These are phyloP conservation scores for Steccherinum ochraceum DNA, from an alignment of 768 basidiomycete genomes.

Conservation along the genomic window DNA sequence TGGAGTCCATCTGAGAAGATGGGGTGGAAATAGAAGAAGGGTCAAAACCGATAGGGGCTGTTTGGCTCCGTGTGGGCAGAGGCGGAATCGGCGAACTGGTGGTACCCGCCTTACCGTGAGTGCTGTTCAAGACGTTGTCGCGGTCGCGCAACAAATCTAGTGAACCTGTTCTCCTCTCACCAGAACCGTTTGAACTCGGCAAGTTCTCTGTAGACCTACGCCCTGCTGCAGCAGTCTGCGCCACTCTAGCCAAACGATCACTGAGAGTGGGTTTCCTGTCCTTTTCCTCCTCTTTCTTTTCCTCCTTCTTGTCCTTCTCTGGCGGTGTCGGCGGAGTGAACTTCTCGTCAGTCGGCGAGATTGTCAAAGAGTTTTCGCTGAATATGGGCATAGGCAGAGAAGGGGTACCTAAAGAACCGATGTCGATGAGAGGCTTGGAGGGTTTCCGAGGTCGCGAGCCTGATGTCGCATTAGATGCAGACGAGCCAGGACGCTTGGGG, in stretches of 20 bases:
- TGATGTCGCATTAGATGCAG: slow-evolving; percentile 32
- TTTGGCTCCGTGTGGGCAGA: slow-evolving; percentile 21
- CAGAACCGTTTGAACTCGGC: background rate
- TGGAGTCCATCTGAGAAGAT: slow-evolving; percentile 12
- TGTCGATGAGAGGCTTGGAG: slow-evolving; percentile 39
- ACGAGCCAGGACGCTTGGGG: slow-evolving; percentile 63
- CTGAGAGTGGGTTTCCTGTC: slow-evolving; percentile 19
- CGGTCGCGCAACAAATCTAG: background rate
- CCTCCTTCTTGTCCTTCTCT: slow-evolving; percentile 14
- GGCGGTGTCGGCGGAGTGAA: slow-evolving; percentile 8
- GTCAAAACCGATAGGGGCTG: slow-evolving; percentile 12
- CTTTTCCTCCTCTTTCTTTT: slow-evolving; percentile 6
- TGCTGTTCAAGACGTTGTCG: slow-evolving; percentile 3
- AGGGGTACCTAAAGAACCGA: slow-evolving; percentile 15
- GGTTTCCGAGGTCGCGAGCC: slow-evolving; percentile 24
- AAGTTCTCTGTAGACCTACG: slow-evolving; percentile 7
- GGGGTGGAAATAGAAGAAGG: background rate
- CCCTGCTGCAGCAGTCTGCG: slow-evolving; percentile 12
- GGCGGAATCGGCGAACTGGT: slow-evolving; percentile 13
- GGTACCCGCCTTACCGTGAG: slow-evolving; percentile 5
- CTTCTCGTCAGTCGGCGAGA: slow-evolving; percentile 5
- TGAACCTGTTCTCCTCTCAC: background rate
- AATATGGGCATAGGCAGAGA: slow-evolving; percentile 1
- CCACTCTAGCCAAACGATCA: slow-evolving; percentile 20
- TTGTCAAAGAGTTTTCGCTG: background rate